These are phyloP conservation scores for Xylaria sp. DNA, from an alignment of 2,329 filamentous ascomycete species.

Conservation along the genomic window DNA sequence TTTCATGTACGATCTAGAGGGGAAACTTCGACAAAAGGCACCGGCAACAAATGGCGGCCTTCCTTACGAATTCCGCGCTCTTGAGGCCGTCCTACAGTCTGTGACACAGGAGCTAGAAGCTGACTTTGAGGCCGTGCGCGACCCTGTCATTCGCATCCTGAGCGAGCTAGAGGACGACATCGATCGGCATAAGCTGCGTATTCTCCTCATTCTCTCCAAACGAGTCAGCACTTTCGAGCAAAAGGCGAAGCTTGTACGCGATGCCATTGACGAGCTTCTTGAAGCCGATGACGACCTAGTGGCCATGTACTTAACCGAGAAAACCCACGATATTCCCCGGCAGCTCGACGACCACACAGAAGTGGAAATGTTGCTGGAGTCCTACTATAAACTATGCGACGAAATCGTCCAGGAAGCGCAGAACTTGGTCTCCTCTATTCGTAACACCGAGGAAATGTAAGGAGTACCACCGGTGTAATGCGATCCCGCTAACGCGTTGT, in stretches of 20 bases:
- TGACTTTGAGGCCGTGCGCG: slow-evolving; percentile 92
- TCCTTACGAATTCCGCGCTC: slow-evolving; percentile 94
- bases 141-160: slow-evolving; percentile 89
- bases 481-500: slow-evolving; percentile 42
- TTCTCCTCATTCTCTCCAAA: slow-evolving; percentile 93
- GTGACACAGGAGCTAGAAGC: slow-evolving; percentile 92
- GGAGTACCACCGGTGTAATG: slow-evolving; percentile 45
- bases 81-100: slow-evolving; percentile 94
- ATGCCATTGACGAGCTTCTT: slow-evolving; percentile 93
- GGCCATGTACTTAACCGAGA: slow-evolving; percentile 95
- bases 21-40: slow-evolving; percentile 86
- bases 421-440: slow-evolving; percentile 91
- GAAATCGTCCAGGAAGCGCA: slow-evolving; percentile 97
- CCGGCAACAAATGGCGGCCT: slow-evolving; percentile 70
- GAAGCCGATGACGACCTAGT: slow-evolving; percentile 96
- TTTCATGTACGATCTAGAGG: slow-evolving; percentile 97
- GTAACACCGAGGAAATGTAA: slow-evolving; percentile 98
- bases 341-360: slow-evolving; percentile 92
- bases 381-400: slow-evolving; percentile 96
- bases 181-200: slow-evolving; percentile 89
- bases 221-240: slow-evolving; percentile 97
- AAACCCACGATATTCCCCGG: slow-evolving; percentile 76
- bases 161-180: slow-evolving; percentile 96
- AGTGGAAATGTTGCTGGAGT: slow-evolving; percentile 95
- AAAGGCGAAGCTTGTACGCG: slow-evolving; percentile 91